Conservation (phyloP, 139 green algal genomes). For the Coccomyxa sp. region DNA sequence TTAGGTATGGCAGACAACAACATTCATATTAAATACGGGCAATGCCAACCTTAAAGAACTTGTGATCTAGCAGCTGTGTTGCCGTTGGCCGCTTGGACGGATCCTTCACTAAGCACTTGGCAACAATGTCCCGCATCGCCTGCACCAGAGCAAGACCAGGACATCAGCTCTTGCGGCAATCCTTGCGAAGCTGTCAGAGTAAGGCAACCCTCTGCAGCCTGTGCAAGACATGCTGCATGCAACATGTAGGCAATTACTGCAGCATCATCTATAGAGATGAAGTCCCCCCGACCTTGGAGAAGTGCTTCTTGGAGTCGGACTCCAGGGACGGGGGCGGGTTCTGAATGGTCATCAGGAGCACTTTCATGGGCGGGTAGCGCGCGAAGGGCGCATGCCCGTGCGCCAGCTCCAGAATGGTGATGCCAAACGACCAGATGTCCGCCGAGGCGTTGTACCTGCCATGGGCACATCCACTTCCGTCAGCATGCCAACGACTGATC, state of each 20-base stretch:
- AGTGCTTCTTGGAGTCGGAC: conserved; percentile 62
- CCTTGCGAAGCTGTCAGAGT: not conserved
- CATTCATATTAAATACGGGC: no score
- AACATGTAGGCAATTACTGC: not conserved
- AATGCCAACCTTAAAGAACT: conserved; percentile 91
- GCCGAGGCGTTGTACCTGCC: conserved; percentile 80
- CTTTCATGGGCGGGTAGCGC: conserved; percentile 99
- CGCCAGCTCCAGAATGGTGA: conserved; percentile 96
- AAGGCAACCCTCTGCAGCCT: no score
- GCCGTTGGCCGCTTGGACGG: conserved; percentile 81
- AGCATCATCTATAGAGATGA: conserved; percentile 1
- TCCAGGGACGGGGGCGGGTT: conserved; percentile 92
- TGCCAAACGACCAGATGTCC: conserved; percentile 99
- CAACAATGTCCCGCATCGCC: conserved; percentile 90
- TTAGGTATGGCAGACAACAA: no score
- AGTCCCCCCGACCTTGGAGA: conserved; percentile 33
- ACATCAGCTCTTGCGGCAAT: not conserved
- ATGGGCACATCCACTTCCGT: not conserved
- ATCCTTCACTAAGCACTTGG: conserved; percentile 96
- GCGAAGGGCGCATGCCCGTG: conserved; percentile 98
- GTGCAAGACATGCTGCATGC: not conserved
- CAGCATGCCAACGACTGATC: not conserved
- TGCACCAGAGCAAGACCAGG: no score
- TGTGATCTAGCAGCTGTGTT: conserved; percentile 92
- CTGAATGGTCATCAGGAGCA: conserved; percentile 93